phyloP scores from a whole-genome alignment of 441 rosid genomes.

The Adansonia grandidieri region DNA sequence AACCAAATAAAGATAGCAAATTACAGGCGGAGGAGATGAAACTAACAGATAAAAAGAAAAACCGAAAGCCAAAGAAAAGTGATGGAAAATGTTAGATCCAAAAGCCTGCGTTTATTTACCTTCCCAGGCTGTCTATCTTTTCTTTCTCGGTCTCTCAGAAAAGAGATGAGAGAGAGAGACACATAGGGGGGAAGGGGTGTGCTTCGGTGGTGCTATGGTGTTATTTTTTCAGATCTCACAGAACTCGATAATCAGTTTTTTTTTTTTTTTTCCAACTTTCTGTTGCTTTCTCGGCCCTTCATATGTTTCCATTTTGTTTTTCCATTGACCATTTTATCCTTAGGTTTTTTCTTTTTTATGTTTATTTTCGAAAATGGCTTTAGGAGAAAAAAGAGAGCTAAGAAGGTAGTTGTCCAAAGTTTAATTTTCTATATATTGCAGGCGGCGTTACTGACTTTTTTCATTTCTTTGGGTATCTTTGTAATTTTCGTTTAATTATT shows the following conservation, averaged over 20 bases:
- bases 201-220: conserved; percentile 18
- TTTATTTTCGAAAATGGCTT: conserved; percentile 28
- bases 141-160: not conserved
- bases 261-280: conserved; percentile 34
- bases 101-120: not conserved
- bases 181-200: not conserved
- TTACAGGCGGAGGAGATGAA: not conserved
- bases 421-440: not conserved
- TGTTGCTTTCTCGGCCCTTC: conserved; percentile 70
- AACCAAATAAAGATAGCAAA: not conserved
- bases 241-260: conserved; percentile 64
- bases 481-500: no score
- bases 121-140: not conserved
- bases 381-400: conserved; percentile 40
- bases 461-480: no score
- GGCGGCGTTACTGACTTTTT: not conserved
- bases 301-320: conserved; percentile 46
- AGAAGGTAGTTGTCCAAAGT: conserved; percentile 41
- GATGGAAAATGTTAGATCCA: conserved; percentile 26
- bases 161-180: not conserved
- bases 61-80: not conserved
- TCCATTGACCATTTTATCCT: conserved; percentile 37
- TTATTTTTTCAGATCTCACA: conserved; percentile 71
- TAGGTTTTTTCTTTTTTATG: not conserved
- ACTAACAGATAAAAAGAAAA: not conserved